phyloP scores from a whole-genome alignment of 1,139 yeast genomes.

The Taphrina pruni region DNA sequence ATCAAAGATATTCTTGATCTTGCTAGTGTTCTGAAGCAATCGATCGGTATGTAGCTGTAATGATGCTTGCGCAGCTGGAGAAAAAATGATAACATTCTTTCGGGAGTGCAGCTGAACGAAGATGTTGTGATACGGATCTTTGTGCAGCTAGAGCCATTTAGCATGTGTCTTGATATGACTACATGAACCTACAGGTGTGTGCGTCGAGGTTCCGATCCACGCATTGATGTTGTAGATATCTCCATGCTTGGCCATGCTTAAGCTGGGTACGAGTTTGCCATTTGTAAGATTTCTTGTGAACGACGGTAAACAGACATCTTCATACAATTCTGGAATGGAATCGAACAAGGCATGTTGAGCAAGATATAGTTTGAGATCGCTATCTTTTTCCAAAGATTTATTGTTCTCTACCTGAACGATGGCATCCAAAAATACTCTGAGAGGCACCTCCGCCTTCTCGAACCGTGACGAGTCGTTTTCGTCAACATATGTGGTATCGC shows the following conservation, averaged over 20 bases:
- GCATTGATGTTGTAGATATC: constrained; percentile 38
- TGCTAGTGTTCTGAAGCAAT: constrained; percentile 27
- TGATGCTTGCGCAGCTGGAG: background rate
- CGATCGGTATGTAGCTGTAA: constrained; percentile 24
- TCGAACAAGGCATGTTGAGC: constrained; percentile 39
- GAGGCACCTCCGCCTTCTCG: constrained; percentile 29
- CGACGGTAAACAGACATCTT: constrained; percentile 26
- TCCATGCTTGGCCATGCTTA: constrained; percentile 4
- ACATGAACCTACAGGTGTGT: constrained; percentile 17
- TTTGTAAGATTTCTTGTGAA: background rate
- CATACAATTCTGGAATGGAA: constrained; percentile 27
- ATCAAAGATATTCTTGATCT: constrained; percentile 22
- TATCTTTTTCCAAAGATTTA: background rate
- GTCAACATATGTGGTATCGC: constrained; percentile 16
- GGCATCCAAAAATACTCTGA: constrained; percentile 18
- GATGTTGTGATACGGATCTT: constrained; percentile 35
- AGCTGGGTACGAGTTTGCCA: constrained; percentile 7
- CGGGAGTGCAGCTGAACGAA: constrained; percentile 24
- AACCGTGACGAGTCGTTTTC: background rate
- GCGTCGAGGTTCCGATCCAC: constrained; percentile 33
- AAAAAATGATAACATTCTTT: constrained; percentile 21
- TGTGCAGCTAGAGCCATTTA: constrained; percentile 19
- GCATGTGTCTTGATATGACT: background rate
- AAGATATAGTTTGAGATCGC: constrained; percentile 12
- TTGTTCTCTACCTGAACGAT: background rate